Conservation (phyloP, 1,284 basidiomycete species). For the Tremellales sp. region DNA sequence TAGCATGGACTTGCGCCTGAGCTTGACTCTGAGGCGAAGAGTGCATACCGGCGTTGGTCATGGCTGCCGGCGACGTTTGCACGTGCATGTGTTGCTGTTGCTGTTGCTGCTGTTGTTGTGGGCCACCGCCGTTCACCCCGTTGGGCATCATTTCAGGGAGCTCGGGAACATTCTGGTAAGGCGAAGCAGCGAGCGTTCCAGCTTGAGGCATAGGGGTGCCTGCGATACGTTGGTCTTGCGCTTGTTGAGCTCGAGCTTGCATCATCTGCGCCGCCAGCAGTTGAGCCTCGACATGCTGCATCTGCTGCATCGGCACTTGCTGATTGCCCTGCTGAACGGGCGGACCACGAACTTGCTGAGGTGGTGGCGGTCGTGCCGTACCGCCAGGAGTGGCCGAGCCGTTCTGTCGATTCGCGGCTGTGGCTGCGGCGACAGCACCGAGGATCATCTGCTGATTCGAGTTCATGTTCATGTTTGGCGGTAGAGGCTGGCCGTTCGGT, state of each 20-base stretch:
- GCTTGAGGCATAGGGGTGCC: constrained; percentile 29
- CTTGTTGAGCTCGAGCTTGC: constrained; percentile 22
- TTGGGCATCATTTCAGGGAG: constrained; percentile 11
- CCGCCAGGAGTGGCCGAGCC: constrained; percentile 1
- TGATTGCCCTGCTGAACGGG: constrained; percentile 13
- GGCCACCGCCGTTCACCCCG: constrained; percentile 11
- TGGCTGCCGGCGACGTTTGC: not conserved
- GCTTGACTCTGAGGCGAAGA: constrained; percentile 10
- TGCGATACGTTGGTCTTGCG: constrained; percentile 22
- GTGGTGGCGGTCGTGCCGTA: constrained; percentile 9
- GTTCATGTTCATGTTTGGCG: constrained; percentile 7
- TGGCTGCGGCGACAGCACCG: constrained; percentile 39
- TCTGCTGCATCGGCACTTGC: constrained; percentile 22
- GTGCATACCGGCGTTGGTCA: not conserved
- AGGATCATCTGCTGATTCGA: constrained; percentile 42
- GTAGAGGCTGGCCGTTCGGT: constrained; percentile 30
- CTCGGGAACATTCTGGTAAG: constrained; percentile 12
- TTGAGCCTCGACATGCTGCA: constrained; percentile 42
- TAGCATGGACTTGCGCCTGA: too few species aligned
- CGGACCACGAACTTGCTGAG: constrained; percentile 9
- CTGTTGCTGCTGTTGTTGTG: not conserved
- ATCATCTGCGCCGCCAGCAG: constrained; percentile 33
- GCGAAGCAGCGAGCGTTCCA: constrained; percentile 20
- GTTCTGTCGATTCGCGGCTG: constrained; percentile 28
- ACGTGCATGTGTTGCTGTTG: constrained; percentile 5